Percentiles rank a stretch among this genome's conserved stretches.
These are phyloP conservation scores for Candida tropicalis DNA, from an alignment of 1,139 yeast species.

Conservation along the genomic window DNA sequence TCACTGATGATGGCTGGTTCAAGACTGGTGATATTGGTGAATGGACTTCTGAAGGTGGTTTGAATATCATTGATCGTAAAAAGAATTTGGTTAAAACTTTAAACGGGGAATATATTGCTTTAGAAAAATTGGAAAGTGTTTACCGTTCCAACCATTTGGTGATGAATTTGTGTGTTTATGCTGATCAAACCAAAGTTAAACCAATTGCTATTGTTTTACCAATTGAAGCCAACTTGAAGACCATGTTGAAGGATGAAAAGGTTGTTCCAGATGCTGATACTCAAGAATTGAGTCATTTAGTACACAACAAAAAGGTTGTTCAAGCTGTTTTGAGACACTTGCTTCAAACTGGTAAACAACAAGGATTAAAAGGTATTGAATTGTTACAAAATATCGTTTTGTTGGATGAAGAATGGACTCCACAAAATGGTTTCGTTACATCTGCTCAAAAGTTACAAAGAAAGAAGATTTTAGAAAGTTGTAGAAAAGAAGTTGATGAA, in stretches of 20 bases:
- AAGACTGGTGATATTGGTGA: constrained; percentile 97
- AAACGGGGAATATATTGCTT: constrained; percentile 97
- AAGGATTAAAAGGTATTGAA: constrained; percentile 87
- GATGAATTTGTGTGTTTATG: constrained; percentile 86
- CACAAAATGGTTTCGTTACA: constrained; percentile 90
- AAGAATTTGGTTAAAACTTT: constrained; percentile 95
- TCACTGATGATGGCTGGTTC: constrained; percentile 91
- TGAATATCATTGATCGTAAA: constrained; percentile 88
- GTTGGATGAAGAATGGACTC: constrained; percentile 95
- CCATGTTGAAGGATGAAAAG: constrained; percentile 54
- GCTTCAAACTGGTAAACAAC: constrained; percentile 73
- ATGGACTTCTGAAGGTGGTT: constrained; percentile 80
- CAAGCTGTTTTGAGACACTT: constrained; percentile 61
- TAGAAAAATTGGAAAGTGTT: constrained; percentile 84
- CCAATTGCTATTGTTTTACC: constrained; percentile 93
- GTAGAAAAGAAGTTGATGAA: constrained; percentile 58
- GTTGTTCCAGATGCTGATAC: constrained; percentile 52
- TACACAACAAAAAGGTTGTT: constrained; percentile 60
- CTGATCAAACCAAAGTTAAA: constrained; percentile 82
- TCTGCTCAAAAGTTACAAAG: constrained; percentile 97
- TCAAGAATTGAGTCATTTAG: constrained; percentile 46
- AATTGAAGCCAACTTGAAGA: constrained; percentile 64
- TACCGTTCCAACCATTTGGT: constrained; percentile 85
- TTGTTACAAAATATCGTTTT: constrained; percentile 77
- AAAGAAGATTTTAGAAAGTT: constrained; percentile 78